Evolutionary conservation across 2,329 filamentous ascomycete species (phyloP), one percentile per base, ranked within the genome.

Genomic region (Phyllosticta paracitricarpa): DNA sequence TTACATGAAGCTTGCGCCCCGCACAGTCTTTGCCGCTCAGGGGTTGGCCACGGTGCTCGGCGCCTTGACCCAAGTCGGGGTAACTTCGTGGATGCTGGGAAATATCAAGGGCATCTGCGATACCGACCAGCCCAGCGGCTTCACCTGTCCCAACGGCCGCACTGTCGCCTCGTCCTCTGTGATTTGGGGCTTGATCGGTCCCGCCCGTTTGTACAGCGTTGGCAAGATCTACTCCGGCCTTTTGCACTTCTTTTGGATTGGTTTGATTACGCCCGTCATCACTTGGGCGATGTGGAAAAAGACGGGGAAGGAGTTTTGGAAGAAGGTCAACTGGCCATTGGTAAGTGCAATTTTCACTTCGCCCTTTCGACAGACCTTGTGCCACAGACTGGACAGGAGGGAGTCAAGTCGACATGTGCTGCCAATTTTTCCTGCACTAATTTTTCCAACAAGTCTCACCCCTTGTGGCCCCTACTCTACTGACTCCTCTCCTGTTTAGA

Each of bases 221-320:
- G 79, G 79, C 2, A 81, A 84, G 24, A 76, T 88, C 7, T 91
- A 90, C 71, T 77, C 81, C 0, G 77, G 77, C 1, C 77, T 91
- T 40, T 82, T 87, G 69, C 89, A 81, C 78, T 90, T 89, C 76
- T 91, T 84, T 82, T 79, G 89, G 40, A 79, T 87, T 22, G 88
- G 88, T 17, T 82, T 81, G 51, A 58, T 84, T 4, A 74, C 84
- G 0, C 88, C 76, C 78, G 57, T 89, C 69, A 86, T 86, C 35
- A 81, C 79, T 67, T 83, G 80, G 5, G 73, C 81, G 12, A 82
- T 90, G 86, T 70, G 77, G 91, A 65, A 87, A 81, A 71, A 82
- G 82, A 12, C 88, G 24, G 53, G 53, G 28, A 61, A 57, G n/a
- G 59, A 53, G 12, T 57, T n/a, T 9, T 40, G 51, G 6, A 57